These are phyloP conservation scores for Fomes fomentarius DNA, from an alignment of 1,284 basidiomycete species.

Conservation along the genomic window DNA sequence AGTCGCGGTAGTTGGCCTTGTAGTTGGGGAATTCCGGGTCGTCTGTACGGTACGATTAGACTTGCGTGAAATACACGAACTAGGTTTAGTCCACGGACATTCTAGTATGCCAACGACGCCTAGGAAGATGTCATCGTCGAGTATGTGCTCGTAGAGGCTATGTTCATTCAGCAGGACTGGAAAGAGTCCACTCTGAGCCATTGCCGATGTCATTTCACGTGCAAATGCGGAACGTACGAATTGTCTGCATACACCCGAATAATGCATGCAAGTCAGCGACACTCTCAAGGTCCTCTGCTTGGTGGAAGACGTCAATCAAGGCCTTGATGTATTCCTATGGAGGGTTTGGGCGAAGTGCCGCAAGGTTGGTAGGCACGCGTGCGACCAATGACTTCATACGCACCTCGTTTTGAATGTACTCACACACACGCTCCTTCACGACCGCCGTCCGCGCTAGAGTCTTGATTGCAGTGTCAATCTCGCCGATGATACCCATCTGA, in stretches of 20 bases:
- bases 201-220: slow-evolving; percentile 3
- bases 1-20: slow-evolving; percentile 96
- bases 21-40: slow-evolving; percentile 95
- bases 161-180: slow-evolving; percentile 97
- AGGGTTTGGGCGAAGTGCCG: neutral
- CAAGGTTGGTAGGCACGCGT: slow-evolving; percentile 1
- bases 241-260: slow-evolving; percentile 93
- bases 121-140: slow-evolving; percentile 92
- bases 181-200: slow-evolving; percentile 5
- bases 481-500: slow-evolving; percentile 69
- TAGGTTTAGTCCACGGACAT: slow-evolving; percentile 60
- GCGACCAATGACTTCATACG: slow-evolving; percentile 29
- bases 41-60: slow-evolving; percentile 53
- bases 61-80: slow-evolving; percentile 16
- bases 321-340: slow-evolving; percentile 85
- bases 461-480: slow-evolving; percentile 80
- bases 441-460: slow-evolving; percentile 62
- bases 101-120: slow-evolving; percentile 97
- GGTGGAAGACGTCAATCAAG: slow-evolving; percentile 81
- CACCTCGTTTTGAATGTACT: slow-evolving; percentile 80
- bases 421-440: slow-evolving; percentile 80
- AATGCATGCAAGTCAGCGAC: slow-evolving; percentile 88
- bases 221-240: slow-evolving; percentile 64
- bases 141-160: slow-evolving; percentile 91
- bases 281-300: slow-evolving; percentile 92